Evolutionary conservation across 2,329 filamentous ascomycete species (phyloP).

Genomic region (Phaeophleospora eucalypticola): DNA sequence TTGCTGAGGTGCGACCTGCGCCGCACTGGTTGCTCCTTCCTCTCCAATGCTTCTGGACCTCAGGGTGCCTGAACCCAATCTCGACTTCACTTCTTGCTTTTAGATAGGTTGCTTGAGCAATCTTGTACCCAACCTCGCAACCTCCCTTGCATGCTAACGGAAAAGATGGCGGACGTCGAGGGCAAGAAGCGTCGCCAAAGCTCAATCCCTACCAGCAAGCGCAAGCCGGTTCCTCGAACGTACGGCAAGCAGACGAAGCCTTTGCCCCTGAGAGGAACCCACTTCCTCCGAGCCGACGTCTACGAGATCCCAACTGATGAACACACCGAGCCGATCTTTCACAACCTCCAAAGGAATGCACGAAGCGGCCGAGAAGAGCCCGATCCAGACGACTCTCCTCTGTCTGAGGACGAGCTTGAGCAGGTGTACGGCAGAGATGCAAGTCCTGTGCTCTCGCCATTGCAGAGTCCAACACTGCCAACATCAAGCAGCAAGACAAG

Average conservation of each 20-base stretch:
- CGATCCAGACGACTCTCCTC: slow-evolving; percentile 27
- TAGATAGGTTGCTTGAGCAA: too few species aligned
- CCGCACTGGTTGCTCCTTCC: not conserved
- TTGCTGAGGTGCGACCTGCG: too few species aligned
- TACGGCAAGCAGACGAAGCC: slow-evolving; percentile 20
- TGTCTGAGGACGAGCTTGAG: slow-evolving; percentile 27
- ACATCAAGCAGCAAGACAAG: slow-evolving; percentile 5
- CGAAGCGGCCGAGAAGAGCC: slow-evolving; percentile 1
- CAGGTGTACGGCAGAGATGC: slow-evolving; percentile 15
- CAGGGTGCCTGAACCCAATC: not conserved
- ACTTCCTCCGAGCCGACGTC: slow-evolving; percentile 12
- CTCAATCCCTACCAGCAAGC: too few species aligned
- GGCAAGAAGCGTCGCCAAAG: too few species aligned
- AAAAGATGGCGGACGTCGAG: too few species aligned
- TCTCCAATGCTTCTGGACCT: not conserved
- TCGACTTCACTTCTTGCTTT: not conserved
- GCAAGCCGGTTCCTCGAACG: slow-evolving; percentile 8
- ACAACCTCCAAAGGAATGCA: not conserved
- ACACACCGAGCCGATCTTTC: not conserved
- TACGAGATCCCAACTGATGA: slow-evolving; percentile 13
- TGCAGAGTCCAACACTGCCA: not conserved
- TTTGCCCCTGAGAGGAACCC: slow-evolving; percentile 19
- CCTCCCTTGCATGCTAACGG: too few species aligned
- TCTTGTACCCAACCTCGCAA: too few species aligned
- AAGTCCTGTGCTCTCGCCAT: slow-evolving; percentile 10